Percentiles rank a stretch among this genome's conserved stretches.
Conservation (phyloP, 2,329 filamentous ascomycete genomes). For the Chaetomium globosum region DNA sequence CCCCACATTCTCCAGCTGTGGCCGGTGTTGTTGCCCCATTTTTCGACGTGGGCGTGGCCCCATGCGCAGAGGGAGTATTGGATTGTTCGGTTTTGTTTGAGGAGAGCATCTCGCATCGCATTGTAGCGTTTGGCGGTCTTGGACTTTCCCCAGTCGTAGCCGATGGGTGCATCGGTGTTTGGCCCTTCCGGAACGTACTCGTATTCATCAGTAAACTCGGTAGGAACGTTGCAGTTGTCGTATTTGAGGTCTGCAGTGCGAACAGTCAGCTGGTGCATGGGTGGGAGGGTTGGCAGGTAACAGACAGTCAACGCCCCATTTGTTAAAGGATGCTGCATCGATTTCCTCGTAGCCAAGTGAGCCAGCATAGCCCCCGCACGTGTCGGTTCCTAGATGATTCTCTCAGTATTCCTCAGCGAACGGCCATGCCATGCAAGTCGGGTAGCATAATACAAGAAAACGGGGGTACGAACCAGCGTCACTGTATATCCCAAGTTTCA, state of each 20-base stretch:
- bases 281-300: too few species aligned
- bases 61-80: conserved; percentile 27
- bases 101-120: conserved; percentile 13
- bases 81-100: conserved; percentile 9
- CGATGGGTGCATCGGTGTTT: too few species aligned
- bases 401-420: too few species aligned
- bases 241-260: conserved; percentile 25
- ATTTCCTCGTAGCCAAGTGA: conserved; percentile 24
- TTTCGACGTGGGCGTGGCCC: conserved; percentile 26
- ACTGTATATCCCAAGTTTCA: conserved; percentile 67
- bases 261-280: too few species aligned
- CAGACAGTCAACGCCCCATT: conserved; percentile 17
- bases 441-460: too few species aligned
- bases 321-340: conserved; percentile 23
- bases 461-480: conserved; percentile 44
- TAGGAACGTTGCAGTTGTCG: conserved; percentile 30
- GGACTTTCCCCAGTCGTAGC: conserved; percentile 23
- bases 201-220: conserved; percentile 15
- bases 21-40: conserved; percentile 22
- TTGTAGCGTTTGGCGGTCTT: conserved; percentile 23
- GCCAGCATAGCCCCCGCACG: conserved; percentile 24
- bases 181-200: neutral
- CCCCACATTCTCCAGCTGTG: conserved; percentile 26
- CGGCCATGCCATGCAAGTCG: too few species aligned
- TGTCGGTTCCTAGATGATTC: neutral